Evolutionary conservation across 225 moss, liverwort and hornwort species (phyloP), one percentile per base, ranked within the genome.

Genomic region (Physcomitrellopsis africana): DNA sequence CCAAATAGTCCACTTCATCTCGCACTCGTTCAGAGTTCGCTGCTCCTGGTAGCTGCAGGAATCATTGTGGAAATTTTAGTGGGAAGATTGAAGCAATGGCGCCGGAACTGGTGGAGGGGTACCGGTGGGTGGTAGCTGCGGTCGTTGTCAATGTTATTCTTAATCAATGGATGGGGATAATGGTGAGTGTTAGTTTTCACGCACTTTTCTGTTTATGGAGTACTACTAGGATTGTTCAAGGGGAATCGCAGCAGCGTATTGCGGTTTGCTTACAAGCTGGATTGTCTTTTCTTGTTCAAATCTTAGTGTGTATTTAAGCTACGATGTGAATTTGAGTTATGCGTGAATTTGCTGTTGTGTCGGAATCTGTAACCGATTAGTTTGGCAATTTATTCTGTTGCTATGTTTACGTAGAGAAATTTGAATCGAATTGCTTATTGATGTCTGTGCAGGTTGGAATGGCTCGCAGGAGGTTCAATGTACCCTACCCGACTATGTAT

Each of bases 401-500:
- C 32, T 44, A 41, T 65, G 58, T 13, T 23, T 11, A 17, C 16
- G 18, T 19, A 17, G 3, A 20, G 8, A 11, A 27, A 3, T 10
- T 16, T 63, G 37, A 78, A 56, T 44, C 63, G 8, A 48, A 46
- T 11, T 49, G 78, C 15, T 24, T 47, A 24, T 11, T 46, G 10
- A 48, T 41, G 18, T 41, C 11, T 1, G 54, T 23, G 68, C 78
- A 86, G 77, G 54, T 86, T 10, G 80, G 83, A 12, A 0, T 0
- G 7, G 83, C 80, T 75, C 80, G 83, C 43, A 64, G 8, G 72
- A 83, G 51, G 65, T 83, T 75, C 48, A 78, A 78, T n/a, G 69
- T 83, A 1, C 1, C 5, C 9, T 78, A 78, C 13, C 81, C 86
- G 19, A 78, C 78, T 58, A 76, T 86, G 81, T 86, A 83, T 29